These are phyloP conservation scores for Apophysomyces ossiformis DNA, from an alignment of 371 early-diverging fungal species.

Conservation along the genomic window DNA sequence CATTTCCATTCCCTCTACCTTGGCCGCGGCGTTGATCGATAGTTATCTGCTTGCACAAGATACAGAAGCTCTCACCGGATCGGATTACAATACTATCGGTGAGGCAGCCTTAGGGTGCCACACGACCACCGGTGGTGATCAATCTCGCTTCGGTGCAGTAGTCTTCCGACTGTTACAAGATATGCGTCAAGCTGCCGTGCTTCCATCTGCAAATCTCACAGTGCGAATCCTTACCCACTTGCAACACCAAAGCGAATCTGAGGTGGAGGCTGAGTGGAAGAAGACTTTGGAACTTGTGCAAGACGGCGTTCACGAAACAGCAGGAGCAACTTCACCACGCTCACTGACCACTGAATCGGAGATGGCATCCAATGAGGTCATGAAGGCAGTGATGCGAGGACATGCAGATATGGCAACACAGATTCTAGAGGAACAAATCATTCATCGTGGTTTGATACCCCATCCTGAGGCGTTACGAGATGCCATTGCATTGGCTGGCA, in stretches of 20 bases:
- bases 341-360: slow-evolving; percentile 8
- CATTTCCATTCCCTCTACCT: slow-evolving; percentile 1
- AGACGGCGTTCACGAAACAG: background rate
- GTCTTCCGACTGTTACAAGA: slow-evolving; percentile 6
- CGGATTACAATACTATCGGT: slow-evolving; percentile 18
- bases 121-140: background rate
- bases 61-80: slow-evolving; percentile 2
- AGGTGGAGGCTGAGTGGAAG: slow-evolving; percentile 19
- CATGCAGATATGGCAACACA: slow-evolving; percentile 24
- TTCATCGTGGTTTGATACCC: slow-evolving; percentile 29
- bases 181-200: slow-evolving; percentile 1
- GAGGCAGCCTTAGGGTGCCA: slow-evolving; percentile 21
- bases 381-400: slow-evolving; percentile 30
- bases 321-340: background rate
- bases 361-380: slow-evolving; percentile 26
- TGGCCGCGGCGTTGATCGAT: slow-evolving; percentile 4
- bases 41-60: slow-evolving; percentile 2
- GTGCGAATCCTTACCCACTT: slow-evolving; percentile 21
- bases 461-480: slow-evolving; percentile 46
- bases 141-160: slow-evolving; percentile 10
- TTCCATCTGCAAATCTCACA: slow-evolving; percentile 3
- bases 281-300: slow-evolving; percentile 13
- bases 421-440: slow-evolving; percentile 29
- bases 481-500: slow-evolving; percentile 48
- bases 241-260: slow-evolving; percentile 11